Evolutionary conservation across 2,329 filamentous ascomycete genomes (phyloP), one percentile per base, ranked within the genome.

Genomic region (Phialemonium atrogriseum): DNA sequence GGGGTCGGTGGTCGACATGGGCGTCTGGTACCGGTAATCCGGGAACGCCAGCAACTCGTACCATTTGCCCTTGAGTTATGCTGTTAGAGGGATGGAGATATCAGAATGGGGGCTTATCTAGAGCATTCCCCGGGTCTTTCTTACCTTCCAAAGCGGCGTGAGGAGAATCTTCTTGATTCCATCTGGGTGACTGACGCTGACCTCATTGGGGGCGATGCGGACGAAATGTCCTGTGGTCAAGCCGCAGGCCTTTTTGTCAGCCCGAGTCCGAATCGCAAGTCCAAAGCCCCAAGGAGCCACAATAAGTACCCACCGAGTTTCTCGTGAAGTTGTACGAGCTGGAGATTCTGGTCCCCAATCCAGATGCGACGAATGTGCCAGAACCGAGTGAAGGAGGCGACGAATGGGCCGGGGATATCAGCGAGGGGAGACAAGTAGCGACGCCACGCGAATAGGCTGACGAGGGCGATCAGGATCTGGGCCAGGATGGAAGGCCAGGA

Each of bases 181-280:
- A 35, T 62, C 54, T 5, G 58, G 52, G 39, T 65, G 51, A 30
- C 52, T 53, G 18, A 64, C 46, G 34, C 56, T 61, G 36, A 64
- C 51, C 48, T 64, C 59, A 30, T 60, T 57, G 23, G 52, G 45
- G 13, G 47, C 46, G 20, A 63, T 59, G 9, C 61, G 58, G 27
- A 64, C 54, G 37, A 64, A 61, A 17, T 51, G 40, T 5, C 56
- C 50, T 59, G 21, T 23, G 21, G 21, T 9, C 21, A 9, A 23
- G 21, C 21, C 21, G 21, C 9, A n/a, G n/a, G n/a, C n/a, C n/a
- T n/a, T 23, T n/a, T 23, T 23, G 21, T 23, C 21, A 23, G 21
- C n/a, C 21, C 21, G n/a, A n/a, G 9, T 23, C 21, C 9, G 21
- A 9, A 23, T 9, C 21, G 21, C 9, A 23, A n/a, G 9, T 23